Percentiles rank a stretch among this genome's conserved stretches.
These are phyloP conservation scores for Isabelozyma rhagii DNA, from an alignment of 805 yeast genomes.

Conservation along the genomic window DNA sequence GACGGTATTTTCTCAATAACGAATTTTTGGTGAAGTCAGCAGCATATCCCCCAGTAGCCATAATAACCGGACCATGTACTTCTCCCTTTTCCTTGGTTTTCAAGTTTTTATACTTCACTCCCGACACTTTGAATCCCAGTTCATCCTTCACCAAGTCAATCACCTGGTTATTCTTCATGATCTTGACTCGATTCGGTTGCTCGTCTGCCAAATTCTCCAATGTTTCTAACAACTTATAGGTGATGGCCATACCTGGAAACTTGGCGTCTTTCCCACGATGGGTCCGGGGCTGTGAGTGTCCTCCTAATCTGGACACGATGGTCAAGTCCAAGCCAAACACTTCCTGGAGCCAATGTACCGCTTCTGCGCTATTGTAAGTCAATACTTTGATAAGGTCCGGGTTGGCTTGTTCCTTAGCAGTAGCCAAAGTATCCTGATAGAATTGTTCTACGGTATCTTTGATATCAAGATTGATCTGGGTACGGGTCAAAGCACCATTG, in stretches of 20 bases:
- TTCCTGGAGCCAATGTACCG: slow-evolving; percentile 71
- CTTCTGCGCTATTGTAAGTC: slow-evolving; percentile 59
- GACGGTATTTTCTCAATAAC: slow-evolving; percentile 52
- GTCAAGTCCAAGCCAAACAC: slow-evolving; percentile 61
- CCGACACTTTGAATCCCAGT: slow-evolving; percentile 16
- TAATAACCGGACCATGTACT: slow-evolving; percentile 53
- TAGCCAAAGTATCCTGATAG: slow-evolving; percentile 61
- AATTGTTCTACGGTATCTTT: slow-evolving; percentile 59
- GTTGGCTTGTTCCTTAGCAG: slow-evolving; percentile 62
- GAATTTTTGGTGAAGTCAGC: slow-evolving; percentile 58
- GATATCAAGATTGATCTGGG: slow-evolving; percentile 50
- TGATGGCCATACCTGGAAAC: slow-evolving; percentile 66
- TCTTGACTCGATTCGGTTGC: slow-evolving; percentile 42
- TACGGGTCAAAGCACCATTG: slow-evolving; percentile 67
- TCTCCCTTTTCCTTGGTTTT: slow-evolving; percentile 27
- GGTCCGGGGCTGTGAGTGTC: slow-evolving; percentile 77
- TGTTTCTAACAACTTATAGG: slow-evolving; percentile 49
- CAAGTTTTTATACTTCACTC: slow-evolving; percentile 34
- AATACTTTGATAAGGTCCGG: slow-evolving; percentile 57
- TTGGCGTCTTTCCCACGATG: slow-evolving; percentile 71
- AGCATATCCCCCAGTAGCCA: slow-evolving; percentile 68
- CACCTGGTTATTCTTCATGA: slow-evolving; percentile 39
- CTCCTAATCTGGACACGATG: slow-evolving; percentile 74
- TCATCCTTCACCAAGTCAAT: slow-evolving; percentile 39
- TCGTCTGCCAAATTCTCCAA: slow-evolving; percentile 45